Evolutionary conservation across 768 basidiomycete species (phyloP).

Genomic region (Tricholoma hemisulphureum): DNA sequence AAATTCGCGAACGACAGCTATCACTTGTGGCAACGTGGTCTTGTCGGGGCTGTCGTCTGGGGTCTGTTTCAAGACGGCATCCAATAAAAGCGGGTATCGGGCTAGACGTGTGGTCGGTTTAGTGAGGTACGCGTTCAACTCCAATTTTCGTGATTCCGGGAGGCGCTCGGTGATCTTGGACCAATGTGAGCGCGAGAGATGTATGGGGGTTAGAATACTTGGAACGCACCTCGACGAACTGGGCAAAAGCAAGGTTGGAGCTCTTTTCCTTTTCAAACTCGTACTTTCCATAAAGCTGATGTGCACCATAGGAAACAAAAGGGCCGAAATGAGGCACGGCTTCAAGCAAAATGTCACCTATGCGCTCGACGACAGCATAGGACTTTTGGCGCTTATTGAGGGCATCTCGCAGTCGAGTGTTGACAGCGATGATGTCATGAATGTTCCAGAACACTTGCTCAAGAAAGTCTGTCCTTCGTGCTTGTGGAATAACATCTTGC

Average conservation of each 20-base stretch:
- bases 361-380: constrained; percentile 87
- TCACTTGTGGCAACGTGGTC: constrained; percentile 67
- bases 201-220: too few species aligned
- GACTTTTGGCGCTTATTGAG: constrained; percentile 94
- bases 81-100: constrained; percentile 91
- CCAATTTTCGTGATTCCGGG: constrained; percentile 93
- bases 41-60: constrained; percentile 90
- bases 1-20: constrained; percentile 77
- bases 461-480: constrained; percentile 80
- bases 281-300: constrained; percentile 97
- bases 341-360: constrained; percentile 90
- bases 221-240: constrained; percentile 92
- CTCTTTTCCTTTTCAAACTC: constrained; percentile 99
- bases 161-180: constrained; percentile 81
- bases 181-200: too few species aligned
- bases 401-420: constrained; percentile 87
- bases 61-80: constrained; percentile 90
- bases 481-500: constrained; percentile 69
- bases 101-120: constrained; percentile 97
- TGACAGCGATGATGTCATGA: constrained; percentile 88
- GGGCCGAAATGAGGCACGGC: constrained; percentile 84
- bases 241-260: constrained; percentile 86
- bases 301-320: constrained; percentile 93
- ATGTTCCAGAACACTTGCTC: constrained; percentile 98
- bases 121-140: constrained; percentile 95